A percentile compares a stretch with the other conserved stretches of the same genome.
phyloP scores from a whole-genome alignment of 192 early-diverging fungal genomes.

The Podila minutissima region DNA sequence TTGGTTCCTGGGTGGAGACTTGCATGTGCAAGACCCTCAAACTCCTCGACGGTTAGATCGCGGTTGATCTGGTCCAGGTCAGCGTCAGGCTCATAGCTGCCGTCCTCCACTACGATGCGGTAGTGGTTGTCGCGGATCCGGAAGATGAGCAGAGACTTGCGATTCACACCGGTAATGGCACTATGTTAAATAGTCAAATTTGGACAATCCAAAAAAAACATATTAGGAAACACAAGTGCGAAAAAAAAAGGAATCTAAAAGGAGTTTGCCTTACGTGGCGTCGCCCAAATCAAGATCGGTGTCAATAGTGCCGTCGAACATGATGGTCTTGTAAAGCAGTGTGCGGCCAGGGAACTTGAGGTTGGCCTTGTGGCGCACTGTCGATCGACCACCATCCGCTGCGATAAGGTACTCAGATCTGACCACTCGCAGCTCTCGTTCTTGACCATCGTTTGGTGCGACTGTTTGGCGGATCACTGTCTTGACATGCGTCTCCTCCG shows the following conservation, averaged over 20 bases:
- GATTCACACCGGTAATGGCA: conserved; percentile 26
- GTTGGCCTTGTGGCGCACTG: conserved; percentile 41
- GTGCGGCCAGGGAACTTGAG: conserved; percentile 35
- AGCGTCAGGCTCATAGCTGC: conserved; percentile 9
- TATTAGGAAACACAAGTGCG: not conserved
- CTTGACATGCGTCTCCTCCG: conserved; percentile 19
- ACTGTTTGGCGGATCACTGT: conserved; percentile 26
- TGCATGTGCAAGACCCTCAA: conserved; percentile 4
- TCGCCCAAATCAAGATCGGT: conserved; percentile 13
- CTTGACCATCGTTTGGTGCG: conserved; percentile 14
- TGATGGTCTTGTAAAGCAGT: conserved; percentile 22
- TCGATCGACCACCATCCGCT: conserved; percentile 42
- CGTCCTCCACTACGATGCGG: conserved; percentile 11
- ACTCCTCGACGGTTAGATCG: conserved; percentile 11
- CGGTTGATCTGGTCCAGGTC: conserved; percentile 6
- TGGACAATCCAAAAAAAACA: not conserved
- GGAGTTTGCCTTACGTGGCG: conserved; percentile 13
- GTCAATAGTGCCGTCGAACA: conserved; percentile 34
- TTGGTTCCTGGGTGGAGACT: conserved; percentile 1
- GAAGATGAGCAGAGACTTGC: conserved; percentile 28
- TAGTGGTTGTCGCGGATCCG: conserved; percentile 18
- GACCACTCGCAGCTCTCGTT: conserved; percentile 17
- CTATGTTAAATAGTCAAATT: not conserved
- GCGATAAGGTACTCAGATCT: conserved; percentile 39
- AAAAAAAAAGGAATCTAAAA: not conserved